phyloP scores from a whole-genome alignment of 768 basidiomycete species.

The Pilatotrama ljubarskyi region DNA sequence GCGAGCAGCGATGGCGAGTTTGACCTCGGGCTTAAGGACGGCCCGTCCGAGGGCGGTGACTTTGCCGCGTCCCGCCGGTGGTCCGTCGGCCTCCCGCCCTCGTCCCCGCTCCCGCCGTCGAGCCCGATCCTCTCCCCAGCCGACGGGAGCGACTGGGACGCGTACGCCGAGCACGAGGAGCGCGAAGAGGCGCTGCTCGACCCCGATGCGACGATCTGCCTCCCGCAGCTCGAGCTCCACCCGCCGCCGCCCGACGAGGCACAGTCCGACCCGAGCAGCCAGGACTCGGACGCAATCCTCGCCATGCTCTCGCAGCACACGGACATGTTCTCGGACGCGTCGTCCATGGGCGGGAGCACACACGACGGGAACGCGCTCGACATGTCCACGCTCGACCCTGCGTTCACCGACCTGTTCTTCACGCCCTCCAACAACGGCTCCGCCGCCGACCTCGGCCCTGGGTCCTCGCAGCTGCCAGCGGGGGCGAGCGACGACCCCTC shows the following conservation, averaged over 20 bases:
- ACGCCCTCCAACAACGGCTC: background rate
- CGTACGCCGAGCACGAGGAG: constrained; percentile 21
- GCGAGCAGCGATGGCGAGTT: constrained; percentile 49
- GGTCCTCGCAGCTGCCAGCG: background rate
- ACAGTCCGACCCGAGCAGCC: background rate
- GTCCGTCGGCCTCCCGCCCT: constrained; percentile 31
- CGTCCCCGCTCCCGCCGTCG: constrained; percentile 36
- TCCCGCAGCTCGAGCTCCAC: constrained; percentile 10
- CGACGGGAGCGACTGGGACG: constrained; percentile 24
- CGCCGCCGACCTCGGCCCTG: background rate
- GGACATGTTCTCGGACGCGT: constrained; percentile 12
- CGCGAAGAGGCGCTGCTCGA: constrained; percentile 7
- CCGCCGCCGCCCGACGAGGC: background rate
- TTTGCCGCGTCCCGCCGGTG: constrained; percentile 16
- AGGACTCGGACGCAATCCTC: constrained; percentile 13
- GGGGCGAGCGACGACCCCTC: background rate
- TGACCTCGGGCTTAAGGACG: constrained; percentile 7
- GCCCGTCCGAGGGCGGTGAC: constrained; percentile 10
- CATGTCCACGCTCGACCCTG: background rate
- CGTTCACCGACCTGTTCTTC: constrained; percentile 3
- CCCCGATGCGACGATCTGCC: constrained; percentile 7
- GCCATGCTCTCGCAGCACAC: constrained; percentile 13
- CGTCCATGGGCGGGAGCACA: background rate
- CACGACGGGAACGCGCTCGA: background rate
- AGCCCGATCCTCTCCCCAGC: constrained; percentile 36